A percentile compares a stretch with the other conserved stretches of the same genome.
Evolutionary conservation across 1,139 yeast genomes (phyloP).

Genomic region (Meyerozyma elateridarum): DNA sequence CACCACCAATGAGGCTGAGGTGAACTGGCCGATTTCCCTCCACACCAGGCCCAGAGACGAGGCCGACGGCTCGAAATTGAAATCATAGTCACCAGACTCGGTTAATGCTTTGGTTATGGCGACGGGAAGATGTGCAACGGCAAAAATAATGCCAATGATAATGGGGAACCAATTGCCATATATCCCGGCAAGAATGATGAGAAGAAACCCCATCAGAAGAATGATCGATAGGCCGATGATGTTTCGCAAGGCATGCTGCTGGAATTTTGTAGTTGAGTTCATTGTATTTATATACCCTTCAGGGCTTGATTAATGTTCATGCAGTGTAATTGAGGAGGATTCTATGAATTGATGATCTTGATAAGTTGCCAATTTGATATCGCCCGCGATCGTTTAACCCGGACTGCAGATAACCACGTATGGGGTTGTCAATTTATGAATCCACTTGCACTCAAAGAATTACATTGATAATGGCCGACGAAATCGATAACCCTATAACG

Average conservation of each 20-base stretch:
- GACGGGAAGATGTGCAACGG: slow-evolving; percentile 69
- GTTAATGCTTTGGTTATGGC: slow-evolving; percentile 32
- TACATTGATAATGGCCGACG: neutral
- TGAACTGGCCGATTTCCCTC: slow-evolving; percentile 62
- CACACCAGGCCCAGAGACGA: slow-evolving; percentile 27
- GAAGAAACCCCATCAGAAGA: slow-evolving; percentile 71
- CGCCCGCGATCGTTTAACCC: too few species aligned
- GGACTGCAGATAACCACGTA: too few species aligned
- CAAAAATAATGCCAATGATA: slow-evolving; percentile 47
- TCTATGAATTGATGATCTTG: too few species aligned
- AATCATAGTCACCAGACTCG: slow-evolving; percentile 39
- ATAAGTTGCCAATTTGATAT: too few species aligned
- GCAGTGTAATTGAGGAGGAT: too few species aligned
- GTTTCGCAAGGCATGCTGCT: slow-evolving; percentile 58
- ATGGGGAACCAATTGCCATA: slow-evolving; percentile 78
- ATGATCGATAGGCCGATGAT: slow-evolving; percentile 72
- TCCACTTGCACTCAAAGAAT: too few species aligned
- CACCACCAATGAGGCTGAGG: slow-evolving; percentile 61
- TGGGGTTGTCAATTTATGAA: too few species aligned
- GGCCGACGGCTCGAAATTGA: slow-evolving; percentile 38
- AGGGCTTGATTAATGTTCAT: too few species aligned
- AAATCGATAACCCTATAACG: neutral
- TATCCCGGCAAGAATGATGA: slow-evolving; percentile 73
- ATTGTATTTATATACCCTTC: too few species aligned
- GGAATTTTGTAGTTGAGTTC: slow-evolving; percentile 26